Conservation (phyloP, 176 grass and related monocot genomes). For the Musa schizocarpa region DNA sequence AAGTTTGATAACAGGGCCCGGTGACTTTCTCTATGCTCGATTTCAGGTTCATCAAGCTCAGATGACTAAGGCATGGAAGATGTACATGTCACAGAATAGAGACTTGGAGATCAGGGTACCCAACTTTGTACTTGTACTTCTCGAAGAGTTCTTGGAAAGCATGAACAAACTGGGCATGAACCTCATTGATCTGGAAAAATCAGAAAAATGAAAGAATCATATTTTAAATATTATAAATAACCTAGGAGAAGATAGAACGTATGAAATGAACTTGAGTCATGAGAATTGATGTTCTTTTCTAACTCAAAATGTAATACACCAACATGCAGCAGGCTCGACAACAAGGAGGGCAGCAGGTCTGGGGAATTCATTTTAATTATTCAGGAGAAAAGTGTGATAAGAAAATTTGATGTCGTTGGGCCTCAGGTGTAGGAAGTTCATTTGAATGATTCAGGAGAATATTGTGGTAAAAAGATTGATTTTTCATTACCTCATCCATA, state of each 20-base stretch:
- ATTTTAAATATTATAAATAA: background rate
- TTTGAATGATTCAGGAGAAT: too few species aligned
- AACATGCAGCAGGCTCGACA: background rate
- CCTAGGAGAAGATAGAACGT: background rate
- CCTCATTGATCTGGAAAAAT: conserved; percentile 54
- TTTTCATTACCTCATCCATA: conserved; percentile 52
- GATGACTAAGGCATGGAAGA: background rate
- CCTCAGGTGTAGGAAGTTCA: background rate
- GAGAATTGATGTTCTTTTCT: too few species aligned
- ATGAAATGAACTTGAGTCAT: too few species aligned
- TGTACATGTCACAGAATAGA: conserved; percentile 32
- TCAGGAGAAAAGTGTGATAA: background rate
- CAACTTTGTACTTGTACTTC: conserved; percentile 66
- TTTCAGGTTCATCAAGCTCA: background rate
- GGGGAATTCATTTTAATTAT: background rate
- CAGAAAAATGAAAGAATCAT: conserved; percentile 12
- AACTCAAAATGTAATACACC: too few species aligned
- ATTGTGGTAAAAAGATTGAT: background rate
- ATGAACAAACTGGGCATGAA: conserved; percentile 50
- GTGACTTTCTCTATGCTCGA: too few species aligned
- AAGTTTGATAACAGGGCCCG: too few species aligned
- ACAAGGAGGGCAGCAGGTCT: background rate
- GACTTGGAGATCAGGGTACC: conserved; percentile 55
- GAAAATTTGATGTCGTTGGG: background rate
- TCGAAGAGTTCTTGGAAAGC: conserved; percentile 65